A percentile compares a stretch with the other conserved stretches of the same genome.
These are phyloP conservation scores for Xanthoconium purpureum DNA, from an alignment of 768 basidiomycete genomes.

Conservation along the genomic window DNA sequence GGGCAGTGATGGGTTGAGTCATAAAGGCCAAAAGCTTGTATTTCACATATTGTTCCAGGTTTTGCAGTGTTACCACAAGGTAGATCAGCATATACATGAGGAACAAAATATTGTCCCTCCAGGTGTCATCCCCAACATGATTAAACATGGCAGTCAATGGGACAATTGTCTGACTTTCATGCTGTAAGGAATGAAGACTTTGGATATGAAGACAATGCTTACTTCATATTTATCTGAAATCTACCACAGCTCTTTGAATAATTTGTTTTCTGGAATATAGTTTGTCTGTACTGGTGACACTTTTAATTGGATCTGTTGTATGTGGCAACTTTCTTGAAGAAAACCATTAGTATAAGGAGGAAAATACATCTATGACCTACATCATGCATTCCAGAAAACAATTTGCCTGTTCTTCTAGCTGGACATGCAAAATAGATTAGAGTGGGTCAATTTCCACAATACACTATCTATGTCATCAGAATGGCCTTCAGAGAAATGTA, in stretches of 20 bases:
- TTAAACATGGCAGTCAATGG: slow-evolving; percentile 73
- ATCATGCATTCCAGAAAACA: slow-evolving; percentile 83
- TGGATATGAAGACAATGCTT: neutral
- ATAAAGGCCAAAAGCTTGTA: too few relatives aligned
- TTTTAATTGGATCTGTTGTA: slow-evolving; percentile 59
- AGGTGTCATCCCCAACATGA: slow-evolving; percentile 68
- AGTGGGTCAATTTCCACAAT: slow-evolving; percentile 83
- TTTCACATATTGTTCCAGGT: too few relatives aligned
- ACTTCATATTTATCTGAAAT: slow-evolving; percentile 33
- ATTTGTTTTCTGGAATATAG: slow-evolving; percentile 62
- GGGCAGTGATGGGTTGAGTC: too few relatives aligned
- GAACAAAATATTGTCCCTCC: too few relatives aligned
- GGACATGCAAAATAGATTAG: slow-evolving; percentile 78
- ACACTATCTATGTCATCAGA: slow-evolving; percentile 78
- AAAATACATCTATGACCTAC: slow-evolving; percentile 39
- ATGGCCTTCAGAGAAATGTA: slow-evolving; percentile 67
- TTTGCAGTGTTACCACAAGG: too few relatives aligned
- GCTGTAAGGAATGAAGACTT: neutral
- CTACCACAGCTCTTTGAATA: slow-evolving; percentile 51
- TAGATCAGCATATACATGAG: too few relatives aligned
- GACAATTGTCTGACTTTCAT: slow-evolving; percentile 40
- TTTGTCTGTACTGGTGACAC: slow-evolving; percentile 60
- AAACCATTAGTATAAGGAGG: slow-evolving; percentile 6
- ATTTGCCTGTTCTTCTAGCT: slow-evolving; percentile 72
- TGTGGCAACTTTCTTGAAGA: slow-evolving; percentile 61